Evolutionary conservation across 768 basidiomycete genomes (phyloP).

Genomic region (Naematelia encephala): DNA sequence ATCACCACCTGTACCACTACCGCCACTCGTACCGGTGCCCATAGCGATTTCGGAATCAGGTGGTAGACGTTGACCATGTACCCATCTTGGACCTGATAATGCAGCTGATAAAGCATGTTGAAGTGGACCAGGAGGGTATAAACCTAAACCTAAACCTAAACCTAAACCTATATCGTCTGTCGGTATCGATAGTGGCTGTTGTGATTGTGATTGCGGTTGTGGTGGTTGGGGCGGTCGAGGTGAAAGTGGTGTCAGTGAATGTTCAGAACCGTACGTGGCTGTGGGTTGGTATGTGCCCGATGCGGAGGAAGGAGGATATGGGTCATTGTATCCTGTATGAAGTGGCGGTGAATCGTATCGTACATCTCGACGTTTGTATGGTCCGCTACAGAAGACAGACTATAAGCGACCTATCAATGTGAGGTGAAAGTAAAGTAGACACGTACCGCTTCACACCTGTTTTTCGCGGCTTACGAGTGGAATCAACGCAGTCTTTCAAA

Average conservation of each 20-base stretch:
- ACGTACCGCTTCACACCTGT: constrained; percentile 47
- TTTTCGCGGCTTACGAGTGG: constrained; percentile 41
- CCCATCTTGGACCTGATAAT: constrained; percentile 23
- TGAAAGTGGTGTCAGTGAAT: background rate
- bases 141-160: background rate
- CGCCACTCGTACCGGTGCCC: constrained; percentile 3
- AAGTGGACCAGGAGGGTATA: background rate
- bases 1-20: background rate
- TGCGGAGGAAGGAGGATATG: background rate
- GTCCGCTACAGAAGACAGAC: constrained; percentile 18
- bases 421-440: background rate
- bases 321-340: background rate
- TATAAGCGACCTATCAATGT: background rate
- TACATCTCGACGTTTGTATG: constrained; percentile 33
- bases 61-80: constrained; percentile 20
- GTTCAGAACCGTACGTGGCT: background rate
- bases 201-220: background rate
- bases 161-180: no score
- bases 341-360: constrained; percentile 2
- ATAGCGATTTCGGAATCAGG: background rate
- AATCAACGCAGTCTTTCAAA: constrained; percentile 41
- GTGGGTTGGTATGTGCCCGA: background rate
- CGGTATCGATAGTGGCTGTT: background rate
- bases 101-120: constrained; percentile 13
- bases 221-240: background rate